Evolutionary conservation across 2,329 filamentous ascomycete species (phyloP).

Genomic region (Aspergillus sojae): DNA sequence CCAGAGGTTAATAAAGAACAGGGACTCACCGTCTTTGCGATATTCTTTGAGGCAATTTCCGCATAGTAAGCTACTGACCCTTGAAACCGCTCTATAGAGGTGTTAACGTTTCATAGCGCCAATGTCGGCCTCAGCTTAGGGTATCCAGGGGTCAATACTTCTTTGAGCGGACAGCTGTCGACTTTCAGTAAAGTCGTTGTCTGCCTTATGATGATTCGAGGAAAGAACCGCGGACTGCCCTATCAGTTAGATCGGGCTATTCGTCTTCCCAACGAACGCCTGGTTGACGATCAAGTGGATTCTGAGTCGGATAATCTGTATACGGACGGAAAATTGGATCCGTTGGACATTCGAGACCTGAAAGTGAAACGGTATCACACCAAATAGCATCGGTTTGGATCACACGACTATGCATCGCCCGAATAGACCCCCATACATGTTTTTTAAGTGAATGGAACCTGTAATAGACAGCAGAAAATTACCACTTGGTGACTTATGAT

Average conservation of each 20-base stretch:
- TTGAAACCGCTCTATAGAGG: not conserved
- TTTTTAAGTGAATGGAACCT: not conserved
- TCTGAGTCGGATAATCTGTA: not conserved
- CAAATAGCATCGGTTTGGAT: constrained; percentile 2
- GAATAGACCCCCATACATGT: not conserved
- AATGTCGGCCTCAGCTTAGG: constrained; percentile 40
- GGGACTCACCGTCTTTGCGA: constrained; percentile 58
- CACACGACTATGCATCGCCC: not conserved
- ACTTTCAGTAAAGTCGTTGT: constrained; percentile 57
- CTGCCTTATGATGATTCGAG: constrained; percentile 59
- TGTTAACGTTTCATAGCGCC: constrained; percentile 25
- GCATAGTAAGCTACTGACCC: constrained; percentile 36
- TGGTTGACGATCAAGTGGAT: constrained; percentile 19
- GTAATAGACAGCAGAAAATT: not conserved
- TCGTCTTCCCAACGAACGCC: constrained; percentile 32
- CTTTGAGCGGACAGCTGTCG: constrained; percentile 49
- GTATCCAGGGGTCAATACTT: constrained; percentile 32
- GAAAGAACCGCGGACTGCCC: constrained; percentile 58
- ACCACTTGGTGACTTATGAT: not conserved
- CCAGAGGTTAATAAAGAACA: constrained; percentile 9
- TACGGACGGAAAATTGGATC: not conserved
- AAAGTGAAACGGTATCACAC: constrained; percentile 13
- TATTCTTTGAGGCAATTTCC: constrained; percentile 49
- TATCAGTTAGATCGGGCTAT: constrained; percentile 56
- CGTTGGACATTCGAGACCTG: not conserved